A percentile compares a stretch with the other conserved stretches of the same genome.
These are phyloP conservation scores for Phaffia rhodozyma DNA, from an alignment of 1,284 basidiomycete species.

Conservation along the genomic window DNA sequence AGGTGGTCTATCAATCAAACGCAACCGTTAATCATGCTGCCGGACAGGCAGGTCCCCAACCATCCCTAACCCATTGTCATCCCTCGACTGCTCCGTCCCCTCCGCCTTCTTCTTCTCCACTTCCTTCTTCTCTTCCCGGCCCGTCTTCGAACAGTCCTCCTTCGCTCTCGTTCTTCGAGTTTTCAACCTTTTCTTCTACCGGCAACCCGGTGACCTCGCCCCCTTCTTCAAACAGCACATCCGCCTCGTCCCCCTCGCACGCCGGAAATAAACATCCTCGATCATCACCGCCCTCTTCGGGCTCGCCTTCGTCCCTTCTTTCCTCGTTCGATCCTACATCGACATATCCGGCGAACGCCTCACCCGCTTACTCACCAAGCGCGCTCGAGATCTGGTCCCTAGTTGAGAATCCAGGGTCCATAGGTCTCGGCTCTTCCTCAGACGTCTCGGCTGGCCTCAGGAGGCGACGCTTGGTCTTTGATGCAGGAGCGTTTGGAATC, in stretches of 20 bases:
- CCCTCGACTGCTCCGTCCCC: background rate
- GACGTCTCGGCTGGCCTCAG: background rate
- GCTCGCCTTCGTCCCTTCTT: background rate
- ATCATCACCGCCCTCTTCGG: background rate
- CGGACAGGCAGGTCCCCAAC: background rate
- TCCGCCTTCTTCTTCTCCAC: background rate
- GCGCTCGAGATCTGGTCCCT: no score
- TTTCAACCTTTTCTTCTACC: background rate
- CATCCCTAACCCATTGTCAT: background rate
- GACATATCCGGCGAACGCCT: background rate
- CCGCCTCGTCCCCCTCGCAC: background rate
- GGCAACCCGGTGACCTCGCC: background rate
- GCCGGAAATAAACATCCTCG: background rate
- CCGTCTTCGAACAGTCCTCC: background rate
- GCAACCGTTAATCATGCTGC: background rate
- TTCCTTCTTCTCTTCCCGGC: background rate
- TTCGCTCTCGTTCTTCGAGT: background rate
- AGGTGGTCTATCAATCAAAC: no score
- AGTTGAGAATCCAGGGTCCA: no score
- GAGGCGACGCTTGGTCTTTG: conserved; percentile 8
- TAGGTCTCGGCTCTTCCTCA: no score
- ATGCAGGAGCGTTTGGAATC: conserved; percentile 16
- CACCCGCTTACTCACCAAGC: background rate
- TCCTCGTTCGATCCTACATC: background rate
- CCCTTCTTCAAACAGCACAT: background rate